Base-by-base conservation (phyloP, 805 yeast genomes). In the Priceomyces fermenticarens region DNA sequence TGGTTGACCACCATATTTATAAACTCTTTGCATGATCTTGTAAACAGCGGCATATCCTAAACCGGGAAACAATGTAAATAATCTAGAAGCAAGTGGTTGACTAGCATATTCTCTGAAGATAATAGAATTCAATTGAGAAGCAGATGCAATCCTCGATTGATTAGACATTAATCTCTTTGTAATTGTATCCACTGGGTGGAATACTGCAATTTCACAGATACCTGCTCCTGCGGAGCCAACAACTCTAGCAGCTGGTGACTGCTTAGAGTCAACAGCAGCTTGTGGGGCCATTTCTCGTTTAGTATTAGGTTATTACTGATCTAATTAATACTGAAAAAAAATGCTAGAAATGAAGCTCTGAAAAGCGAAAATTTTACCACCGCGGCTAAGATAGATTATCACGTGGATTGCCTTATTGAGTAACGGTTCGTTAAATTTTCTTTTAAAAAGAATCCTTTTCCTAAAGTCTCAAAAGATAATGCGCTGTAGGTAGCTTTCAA, bases 1-100 rank as follows among this genome's bases (percentile, higher is more conserved):
- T 36, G 99, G 99, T 72, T 93, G 99, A 38, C 99, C 99, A 60
- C 99, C 98, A 64, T 93, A 93, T 70, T 93, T 93, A 79, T 93
- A 93, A 41, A 93, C 97, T 72, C 99, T 82, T 71, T 93, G 99
- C 53, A 91, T 73, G 53, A 93, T 85, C 69, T 93, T 93, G 76
- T 93, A 93, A 51, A 89, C 87, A 35, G 99, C 98, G 48, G 99
- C 99, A 61, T 93, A 93, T 17, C 98, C 98, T 49, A 93, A 77
- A 63, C 99, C 99, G 13, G 99, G 99, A 72, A 93, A 93, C 48
- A 93, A 75, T 9, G 97, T 84, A 49, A 88, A 70, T 34, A 87
- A 58, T 63, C 97, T 79, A 45, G 78, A 75, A 15, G 81, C 80
- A 2, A 88, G 54, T 3, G 93, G 75, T 51, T 86, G 82, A 38